Percentiles rank a stretch among this genome's conserved stretches.
Evolutionary conservation across 2,329 filamentous ascomycete species (phyloP).

Genomic region (Didymella pinodella): DNA sequence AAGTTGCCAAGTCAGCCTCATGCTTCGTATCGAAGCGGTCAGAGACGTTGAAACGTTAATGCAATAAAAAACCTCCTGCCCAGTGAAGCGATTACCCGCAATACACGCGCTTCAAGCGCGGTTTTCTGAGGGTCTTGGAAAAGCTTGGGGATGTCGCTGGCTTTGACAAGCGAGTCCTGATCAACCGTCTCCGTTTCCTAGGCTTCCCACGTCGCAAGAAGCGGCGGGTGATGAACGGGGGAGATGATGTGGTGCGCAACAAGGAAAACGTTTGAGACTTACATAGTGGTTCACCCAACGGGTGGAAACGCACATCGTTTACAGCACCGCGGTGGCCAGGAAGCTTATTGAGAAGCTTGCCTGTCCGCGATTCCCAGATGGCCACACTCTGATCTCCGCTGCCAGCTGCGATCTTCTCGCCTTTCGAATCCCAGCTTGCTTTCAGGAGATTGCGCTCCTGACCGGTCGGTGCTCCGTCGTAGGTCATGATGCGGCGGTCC

Average conservation of each 20-base stretch:
- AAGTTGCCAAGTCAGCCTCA: slow-evolving; percentile 42
- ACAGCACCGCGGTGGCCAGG: slow-evolving; percentile 95
- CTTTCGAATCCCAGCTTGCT: slow-evolving; percentile 87
- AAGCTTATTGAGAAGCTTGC: slow-evolving; percentile 91
- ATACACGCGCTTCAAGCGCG: slow-evolving; percentile 9
- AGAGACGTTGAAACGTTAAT: slow-evolving; percentile 27
- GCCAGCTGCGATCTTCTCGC: slow-evolving; percentile 86
- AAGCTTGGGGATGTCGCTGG: slow-evolving; percentile 4
- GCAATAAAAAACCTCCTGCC: slow-evolving; percentile 3
- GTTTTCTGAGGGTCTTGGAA: neutral
- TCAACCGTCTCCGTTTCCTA: neutral
- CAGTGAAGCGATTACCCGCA: slow-evolving; percentile 5
- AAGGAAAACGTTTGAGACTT: slow-evolving; percentile 56
- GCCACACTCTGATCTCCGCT: slow-evolving; percentile 90
- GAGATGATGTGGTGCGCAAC: neutral
- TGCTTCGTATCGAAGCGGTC: slow-evolving; percentile 13
- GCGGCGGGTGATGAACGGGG: neutral
- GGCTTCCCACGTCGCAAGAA: neutral
- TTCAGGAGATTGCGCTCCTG: slow-evolving; percentile 91
- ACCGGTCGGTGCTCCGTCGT: slow-evolving; percentile 87
- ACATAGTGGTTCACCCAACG: slow-evolving; percentile 85
- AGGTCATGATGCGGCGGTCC: slow-evolving; percentile 83
- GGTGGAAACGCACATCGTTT: slow-evolving; percentile 92
- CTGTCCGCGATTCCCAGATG: slow-evolving; percentile 88
- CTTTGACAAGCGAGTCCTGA: neutral